A percentile compares a stretch with the other conserved stretches of the same genome.
Conservation (phyloP, 2,329 filamentous ascomycete species). For the Graphium sp. region DNA sequence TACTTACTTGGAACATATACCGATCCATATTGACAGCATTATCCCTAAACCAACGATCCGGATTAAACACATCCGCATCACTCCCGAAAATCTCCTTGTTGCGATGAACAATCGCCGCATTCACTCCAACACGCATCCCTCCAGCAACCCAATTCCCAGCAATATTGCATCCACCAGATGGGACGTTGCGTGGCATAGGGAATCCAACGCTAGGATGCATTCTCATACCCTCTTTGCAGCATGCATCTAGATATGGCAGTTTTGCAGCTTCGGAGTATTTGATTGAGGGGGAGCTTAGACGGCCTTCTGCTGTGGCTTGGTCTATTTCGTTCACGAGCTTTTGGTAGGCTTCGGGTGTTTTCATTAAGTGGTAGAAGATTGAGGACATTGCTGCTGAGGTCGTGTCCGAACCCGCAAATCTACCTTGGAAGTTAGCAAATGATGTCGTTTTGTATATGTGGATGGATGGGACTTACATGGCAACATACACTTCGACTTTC, state of each 20-base stretch:
- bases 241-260: not conserved
- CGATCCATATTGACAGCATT: not conserved
- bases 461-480: not conserved
- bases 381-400: not conserved
- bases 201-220: conserved; percentile 1
- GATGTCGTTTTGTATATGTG: not conserved
- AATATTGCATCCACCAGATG: not conserved
- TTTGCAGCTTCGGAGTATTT: conserved; percentile 2
- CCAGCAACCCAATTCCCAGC: not conserved
- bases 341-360: not conserved
- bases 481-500: conserved; percentile 1
- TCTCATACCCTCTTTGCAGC: conserved; percentile 1
- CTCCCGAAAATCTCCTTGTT: not conserved
- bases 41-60: not conserved
- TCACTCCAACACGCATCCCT: not conserved
- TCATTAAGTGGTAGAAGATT: conserved; percentile 1
- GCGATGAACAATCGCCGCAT: not conserved
- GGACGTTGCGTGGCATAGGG: not conserved
- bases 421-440: not conserved
- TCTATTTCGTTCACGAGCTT: not conserved
- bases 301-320: not conserved
- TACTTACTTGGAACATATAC: not conserved
- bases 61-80: not conserved
- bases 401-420: conserved; percentile 1
- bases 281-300: not conserved